phyloP scores from a whole-genome alignment of 768 basidiomycete species.

The Boletus vermiculosoides region DNA sequence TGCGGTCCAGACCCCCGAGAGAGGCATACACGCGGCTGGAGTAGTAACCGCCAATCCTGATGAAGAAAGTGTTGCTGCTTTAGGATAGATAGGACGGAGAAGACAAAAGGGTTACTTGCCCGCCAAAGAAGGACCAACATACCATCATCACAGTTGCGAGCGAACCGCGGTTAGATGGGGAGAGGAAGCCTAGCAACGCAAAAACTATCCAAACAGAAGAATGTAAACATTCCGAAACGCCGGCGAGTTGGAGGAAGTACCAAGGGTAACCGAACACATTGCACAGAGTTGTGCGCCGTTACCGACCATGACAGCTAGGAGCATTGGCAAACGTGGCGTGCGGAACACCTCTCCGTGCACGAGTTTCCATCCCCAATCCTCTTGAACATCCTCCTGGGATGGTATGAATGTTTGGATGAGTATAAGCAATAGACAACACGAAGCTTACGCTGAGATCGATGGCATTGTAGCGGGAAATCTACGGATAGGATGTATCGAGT shows the following conservation, averaged over 20 bases:
- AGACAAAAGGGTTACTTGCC: slow-evolving; percentile 41
- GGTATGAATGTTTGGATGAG: neutral
- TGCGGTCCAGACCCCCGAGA: slow-evolving; percentile 66
- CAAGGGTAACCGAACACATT: slow-evolving; percentile 86
- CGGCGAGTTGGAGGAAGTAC: slow-evolving; percentile 37
- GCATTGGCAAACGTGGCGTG: slow-evolving; percentile 70
- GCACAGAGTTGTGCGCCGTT: slow-evolving; percentile 59
- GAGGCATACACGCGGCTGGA: slow-evolving; percentile 81
- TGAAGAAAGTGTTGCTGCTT: neutral
- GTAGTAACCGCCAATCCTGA: slow-evolving; percentile 83
- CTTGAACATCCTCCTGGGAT: slow-evolving; percentile 86
- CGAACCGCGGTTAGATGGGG: slow-evolving; percentile 92
- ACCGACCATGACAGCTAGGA: slow-evolving; percentile 84
- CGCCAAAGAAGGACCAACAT: slow-evolving; percentile 91
- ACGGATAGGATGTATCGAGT: neutral
- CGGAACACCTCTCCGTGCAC: slow-evolving; percentile 97
- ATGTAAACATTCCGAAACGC: slow-evolving; percentile 4
- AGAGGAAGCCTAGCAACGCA: slow-evolving; percentile 89
- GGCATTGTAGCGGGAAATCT: slow-evolving; percentile 75
- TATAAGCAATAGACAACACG: neutral
- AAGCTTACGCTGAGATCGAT: slow-evolving; percentile 79
- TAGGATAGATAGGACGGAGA: neutral
- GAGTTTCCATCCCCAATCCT: slow-evolving; percentile 98
- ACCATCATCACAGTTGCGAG: slow-evolving; percentile 69
- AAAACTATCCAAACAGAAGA: slow-evolving; percentile 55